Base-by-base conservation (phyloP, 2,329 filamentous ascomycete genomes). In the Paraphaeosphaeria sporulosa region DNA sequence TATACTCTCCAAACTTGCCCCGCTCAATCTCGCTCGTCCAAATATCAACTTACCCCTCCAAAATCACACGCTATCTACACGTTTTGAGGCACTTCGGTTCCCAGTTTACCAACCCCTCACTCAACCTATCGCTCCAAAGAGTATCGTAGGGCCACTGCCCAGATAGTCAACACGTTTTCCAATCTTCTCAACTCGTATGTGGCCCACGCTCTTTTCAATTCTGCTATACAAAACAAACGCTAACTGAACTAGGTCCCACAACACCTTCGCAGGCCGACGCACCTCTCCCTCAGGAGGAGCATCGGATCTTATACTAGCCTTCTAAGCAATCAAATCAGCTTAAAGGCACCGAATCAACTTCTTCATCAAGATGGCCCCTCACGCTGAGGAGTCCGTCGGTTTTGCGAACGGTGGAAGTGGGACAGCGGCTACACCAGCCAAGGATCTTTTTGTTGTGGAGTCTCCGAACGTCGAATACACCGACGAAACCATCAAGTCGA, bases 251-350 rank as follows among this genome's bases (percentile, higher is more conserved):
- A 97, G 94, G 80, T 87, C 89, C 82, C 93, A 97, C 84, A 91
- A 97, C 88, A 92, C 93, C 86, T 96, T 93, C 89, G 94, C 94
- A 87, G 90, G 88, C 91, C 93, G 92, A 87, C 94, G 93, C 87
- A 92, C 92, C 87, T 89, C 92, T 84, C 89, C 91, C 81, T 88
- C 90, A 81, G 93, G 92, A 84, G 89, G 90, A 84, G 87, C 91
- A 89, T 89, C 85, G 82, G 86, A 86, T 79, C 52, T 55, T 55
- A 36, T 46, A 30, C 80, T 81, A 74, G 79, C 82, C 64, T 76
- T 73, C 67, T 67, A 71, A 65, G 76, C 67, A 66, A 78, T 78
- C 77, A 69, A 64, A 75, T 67, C 65, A 78, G 78, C 77, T 63
- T 69, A 69, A 60, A 44, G 50, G 59, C 61, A 61, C 57, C 36